phyloP scores from a whole-genome alignment of 1,284 basidiomycete genomes.

The Puccinia coronata region DNA sequence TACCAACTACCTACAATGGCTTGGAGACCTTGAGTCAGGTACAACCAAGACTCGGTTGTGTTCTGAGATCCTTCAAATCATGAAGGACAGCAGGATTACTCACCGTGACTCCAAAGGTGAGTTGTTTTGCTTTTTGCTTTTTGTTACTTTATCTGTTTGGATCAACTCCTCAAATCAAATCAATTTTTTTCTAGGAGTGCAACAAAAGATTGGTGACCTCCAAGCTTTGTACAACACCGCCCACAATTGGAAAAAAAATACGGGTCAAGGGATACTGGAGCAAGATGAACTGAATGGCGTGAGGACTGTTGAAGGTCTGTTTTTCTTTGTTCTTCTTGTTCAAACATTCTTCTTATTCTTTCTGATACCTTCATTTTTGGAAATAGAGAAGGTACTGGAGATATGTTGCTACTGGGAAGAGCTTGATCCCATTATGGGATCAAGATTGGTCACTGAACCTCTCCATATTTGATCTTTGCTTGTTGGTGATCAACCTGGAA shows the following conservation, averaged over 20 bases:
- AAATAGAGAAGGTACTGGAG: neutral
- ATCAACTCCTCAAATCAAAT: too few relatives aligned
- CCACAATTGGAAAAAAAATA: neutral
- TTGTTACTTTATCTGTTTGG: neutral
- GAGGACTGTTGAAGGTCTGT: neutral
- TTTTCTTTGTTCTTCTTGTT: too few relatives aligned
- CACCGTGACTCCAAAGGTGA: conserved; percentile 12
- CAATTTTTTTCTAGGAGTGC: neutral
- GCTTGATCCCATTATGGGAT: conserved; percentile 15
- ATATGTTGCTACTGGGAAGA: neutral
- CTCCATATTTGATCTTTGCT: neutral
- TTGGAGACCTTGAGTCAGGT: neutral
- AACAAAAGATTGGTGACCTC: conserved; percentile 20
- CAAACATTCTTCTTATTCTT: too few relatives aligned
- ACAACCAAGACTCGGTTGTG: neutral
- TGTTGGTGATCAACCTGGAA: neutral
- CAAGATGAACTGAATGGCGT: neutral
- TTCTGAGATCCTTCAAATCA: too few relatives aligned
- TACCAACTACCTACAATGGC: conserved; percentile 10
- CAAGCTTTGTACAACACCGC: conserved; percentile 4
- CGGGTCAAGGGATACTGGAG: neutral
- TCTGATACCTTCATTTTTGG: neutral
- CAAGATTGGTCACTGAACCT: neutral
- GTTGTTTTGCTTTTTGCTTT: neutral
- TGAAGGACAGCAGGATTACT: neutral